These are phyloP conservation scores for Litsea cubeba DNA, from an alignment of 164 flowering plant species.

Conservation along the genomic window DNA sequence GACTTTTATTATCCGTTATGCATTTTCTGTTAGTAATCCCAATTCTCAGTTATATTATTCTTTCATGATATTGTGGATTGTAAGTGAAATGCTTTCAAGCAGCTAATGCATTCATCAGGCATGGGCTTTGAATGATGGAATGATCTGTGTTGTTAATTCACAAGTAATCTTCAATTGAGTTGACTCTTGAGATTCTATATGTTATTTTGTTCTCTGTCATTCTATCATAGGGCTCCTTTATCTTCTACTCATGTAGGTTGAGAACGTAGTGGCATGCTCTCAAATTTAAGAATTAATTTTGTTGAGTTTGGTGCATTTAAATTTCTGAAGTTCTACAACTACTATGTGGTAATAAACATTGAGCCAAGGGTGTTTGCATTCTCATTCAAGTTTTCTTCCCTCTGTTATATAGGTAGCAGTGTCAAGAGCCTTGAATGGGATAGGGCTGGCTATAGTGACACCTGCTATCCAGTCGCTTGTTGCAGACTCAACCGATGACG, in stretches of 20 bases:
- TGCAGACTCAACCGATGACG: conserved; percentile 84
- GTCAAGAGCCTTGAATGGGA: conserved; percentile 81
- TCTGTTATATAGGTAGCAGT: conserved; percentile 56
- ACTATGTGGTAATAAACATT: not conserved
- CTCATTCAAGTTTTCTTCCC: not conserved
- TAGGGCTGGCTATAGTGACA: conserved; percentile 82
- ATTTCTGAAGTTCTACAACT: not conserved
- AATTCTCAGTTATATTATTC: no score
- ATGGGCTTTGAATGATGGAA: no score
- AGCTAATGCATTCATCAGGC: no score
- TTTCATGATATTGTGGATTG: no score
- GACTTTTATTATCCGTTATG: no score
- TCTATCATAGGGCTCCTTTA: not conserved
- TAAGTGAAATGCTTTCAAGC: no score
- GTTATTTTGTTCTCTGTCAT: not conserved
- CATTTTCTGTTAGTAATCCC: no score
- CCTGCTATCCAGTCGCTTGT: conserved; percentile 92
- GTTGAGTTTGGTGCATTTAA: not conserved
- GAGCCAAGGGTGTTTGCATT: not conserved
- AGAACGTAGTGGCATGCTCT: not conserved
- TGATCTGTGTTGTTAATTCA: not conserved
- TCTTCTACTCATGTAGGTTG: not conserved
- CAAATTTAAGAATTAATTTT: not conserved
- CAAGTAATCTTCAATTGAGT: not conserved
- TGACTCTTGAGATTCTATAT: not conserved